Evolutionary conservation across 2,329 filamentous ascomycete species (phyloP).

Genomic region (Beauveria medogensis): DNA sequence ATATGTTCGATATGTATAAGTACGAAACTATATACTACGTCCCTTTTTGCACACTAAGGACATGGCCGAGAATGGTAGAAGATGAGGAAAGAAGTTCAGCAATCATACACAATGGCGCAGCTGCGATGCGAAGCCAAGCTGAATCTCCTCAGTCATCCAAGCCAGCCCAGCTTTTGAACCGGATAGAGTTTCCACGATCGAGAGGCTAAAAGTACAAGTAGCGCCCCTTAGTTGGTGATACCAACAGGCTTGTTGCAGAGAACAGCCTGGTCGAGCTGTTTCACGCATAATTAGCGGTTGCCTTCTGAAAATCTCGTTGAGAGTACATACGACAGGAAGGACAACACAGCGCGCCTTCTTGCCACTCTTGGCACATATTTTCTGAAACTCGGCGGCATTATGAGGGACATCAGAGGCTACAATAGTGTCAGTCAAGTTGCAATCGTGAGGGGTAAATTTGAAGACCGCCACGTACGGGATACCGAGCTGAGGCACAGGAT

Average conservation of each 20-base stretch:
- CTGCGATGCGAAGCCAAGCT: neutral
- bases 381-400: neutral
- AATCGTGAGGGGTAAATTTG: too few relatives aligned
- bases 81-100: neutral
- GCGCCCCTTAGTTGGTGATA: neutral
- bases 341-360: slow-evolving; percentile 7
- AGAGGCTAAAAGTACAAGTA: neutral
- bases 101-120: neutral
- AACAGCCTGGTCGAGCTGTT: neutral
- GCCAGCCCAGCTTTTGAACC: neutral
- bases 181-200: neutral
- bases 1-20: neutral
- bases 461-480: neutral
- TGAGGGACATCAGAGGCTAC: neutral
- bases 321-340: neutral
- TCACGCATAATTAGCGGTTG: neutral
- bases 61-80: neutral
- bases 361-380: slow-evolving; percentile 4
- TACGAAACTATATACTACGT: slow-evolving; percentile 10
- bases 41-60: neutral
- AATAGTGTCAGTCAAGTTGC: neutral
- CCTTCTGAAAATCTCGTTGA: too few relatives aligned
- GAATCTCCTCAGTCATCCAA: neutral
- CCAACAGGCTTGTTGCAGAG: neutral
- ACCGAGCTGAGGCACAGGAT: slow-evolving; percentile 7